Conservation (phyloP, 139 green algal genomes). For the Chlorella ohadii region DNA sequence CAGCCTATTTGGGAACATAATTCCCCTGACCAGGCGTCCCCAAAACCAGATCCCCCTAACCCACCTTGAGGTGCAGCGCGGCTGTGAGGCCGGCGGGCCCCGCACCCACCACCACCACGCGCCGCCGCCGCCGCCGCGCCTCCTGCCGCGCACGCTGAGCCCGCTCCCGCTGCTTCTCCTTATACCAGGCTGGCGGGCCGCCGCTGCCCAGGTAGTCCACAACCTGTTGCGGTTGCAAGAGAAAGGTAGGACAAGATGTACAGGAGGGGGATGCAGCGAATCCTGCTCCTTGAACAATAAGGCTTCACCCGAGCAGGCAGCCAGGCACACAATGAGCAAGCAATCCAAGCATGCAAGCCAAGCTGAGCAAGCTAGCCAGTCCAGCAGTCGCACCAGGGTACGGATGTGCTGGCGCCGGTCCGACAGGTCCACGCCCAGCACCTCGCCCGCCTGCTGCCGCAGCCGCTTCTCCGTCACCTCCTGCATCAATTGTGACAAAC, state of each 20-base stretch:
- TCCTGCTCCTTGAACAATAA: too few species aligned
- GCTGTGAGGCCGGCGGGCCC: slow-evolving; percentile 83
- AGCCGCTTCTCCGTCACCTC: slow-evolving; percentile 72
- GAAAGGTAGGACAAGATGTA: too few species aligned
- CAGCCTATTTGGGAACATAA: too few species aligned
- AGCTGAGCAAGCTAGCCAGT: background rate
- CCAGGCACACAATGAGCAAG: background rate
- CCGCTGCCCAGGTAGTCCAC: slow-evolving; percentile 20
- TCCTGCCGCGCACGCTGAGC: slow-evolving; percentile 30
- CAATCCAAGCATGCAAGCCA: background rate
- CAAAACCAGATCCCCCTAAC: background rate
- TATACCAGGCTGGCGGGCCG: slow-evolving; percentile 13
- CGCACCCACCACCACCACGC: slow-evolving; percentile 82
- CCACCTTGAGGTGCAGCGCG: slow-evolving; percentile 73
- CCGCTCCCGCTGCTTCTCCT: slow-evolving; percentile 21
- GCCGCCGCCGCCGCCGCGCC: slow-evolving; percentile 22
- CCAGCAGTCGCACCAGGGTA: background rate
- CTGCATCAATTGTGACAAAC: slow-evolving; percentile 35
- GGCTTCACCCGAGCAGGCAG: too few species aligned
- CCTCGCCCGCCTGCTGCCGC: slow-evolving; percentile 58
- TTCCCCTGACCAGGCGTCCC: accelerated
- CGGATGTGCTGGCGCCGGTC: slow-evolving; percentile 59
- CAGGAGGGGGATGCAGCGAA: too few species aligned
- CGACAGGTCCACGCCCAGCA: slow-evolving; percentile 52
- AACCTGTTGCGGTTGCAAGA: slow-evolving; percentile 41